phyloP scores from a whole-genome alignment of 176 grass and related monocot genomes.

The Triticum turgidum region DNA sequence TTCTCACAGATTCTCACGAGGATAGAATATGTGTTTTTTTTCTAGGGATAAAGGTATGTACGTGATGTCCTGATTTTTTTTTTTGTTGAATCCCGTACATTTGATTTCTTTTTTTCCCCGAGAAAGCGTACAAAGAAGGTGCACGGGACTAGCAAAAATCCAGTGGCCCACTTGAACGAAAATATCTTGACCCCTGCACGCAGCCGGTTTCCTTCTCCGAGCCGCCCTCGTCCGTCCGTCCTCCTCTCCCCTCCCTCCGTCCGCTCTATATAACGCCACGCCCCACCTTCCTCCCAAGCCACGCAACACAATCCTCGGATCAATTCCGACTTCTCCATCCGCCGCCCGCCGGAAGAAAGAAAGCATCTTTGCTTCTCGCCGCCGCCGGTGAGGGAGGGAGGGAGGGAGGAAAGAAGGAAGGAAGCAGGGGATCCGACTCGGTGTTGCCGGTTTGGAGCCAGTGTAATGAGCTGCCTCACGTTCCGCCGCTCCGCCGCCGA shows the following conservation, averaged over 20 bases:
- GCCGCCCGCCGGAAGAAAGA: not conserved
- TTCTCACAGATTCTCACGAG: no score
- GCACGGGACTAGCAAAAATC: no score
- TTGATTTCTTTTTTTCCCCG: no score
- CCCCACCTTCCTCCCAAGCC: not conserved
- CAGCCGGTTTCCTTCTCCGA: not conserved
- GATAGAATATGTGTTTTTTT: no score
- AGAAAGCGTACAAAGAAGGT: no score
- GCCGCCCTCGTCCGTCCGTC: no score
- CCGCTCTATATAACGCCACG: not conserved
- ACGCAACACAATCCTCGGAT: not conserved
- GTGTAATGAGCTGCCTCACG: conserved; percentile 50
- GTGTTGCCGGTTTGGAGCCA: conserved; percentile 63
- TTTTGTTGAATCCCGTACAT: no score
- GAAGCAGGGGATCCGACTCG: not conserved
- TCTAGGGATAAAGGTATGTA: no score
- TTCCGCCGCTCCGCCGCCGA: conserved; percentile 45
- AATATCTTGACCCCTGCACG: no score
- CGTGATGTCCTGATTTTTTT: no score
- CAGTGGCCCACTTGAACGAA: no score
- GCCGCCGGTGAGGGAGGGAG: not conserved
- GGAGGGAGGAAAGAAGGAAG: not conserved
- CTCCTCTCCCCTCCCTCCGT: not conserved
- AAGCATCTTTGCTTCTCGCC: not conserved
- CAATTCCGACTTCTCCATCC: not conserved